A percentile compares a stretch with the other conserved stretches of the same genome.
These are phyloP conservation scores for Mycena metata DNA, from an alignment of 768 basidiomycete genomes.

Conservation along the genomic window DNA sequence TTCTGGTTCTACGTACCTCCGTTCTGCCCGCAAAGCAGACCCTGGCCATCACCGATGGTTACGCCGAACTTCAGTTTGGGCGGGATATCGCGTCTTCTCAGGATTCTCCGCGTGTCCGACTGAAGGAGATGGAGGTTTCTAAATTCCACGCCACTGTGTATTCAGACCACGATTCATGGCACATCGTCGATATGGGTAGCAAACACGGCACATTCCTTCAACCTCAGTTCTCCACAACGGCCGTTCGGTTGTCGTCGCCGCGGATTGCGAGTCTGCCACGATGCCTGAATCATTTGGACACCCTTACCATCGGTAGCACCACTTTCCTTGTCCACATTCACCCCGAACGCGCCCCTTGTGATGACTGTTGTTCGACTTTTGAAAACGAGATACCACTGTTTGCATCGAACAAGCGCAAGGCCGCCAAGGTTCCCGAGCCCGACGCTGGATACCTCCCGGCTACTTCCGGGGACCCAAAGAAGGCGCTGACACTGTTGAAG, in stretches of 20 bases:
- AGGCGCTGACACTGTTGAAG: constrained; percentile 74
- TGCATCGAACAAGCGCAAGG: constrained; percentile 44
- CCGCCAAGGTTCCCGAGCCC: constrained; percentile 46
- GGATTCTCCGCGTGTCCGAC: constrained; percentile 71
- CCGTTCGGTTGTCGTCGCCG: constrained; percentile 70
- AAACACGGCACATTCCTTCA: constrained; percentile 84
- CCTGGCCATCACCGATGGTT: constrained; percentile 58
- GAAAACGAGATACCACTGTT: constrained; percentile 74
- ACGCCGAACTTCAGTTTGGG: constrained; percentile 79
- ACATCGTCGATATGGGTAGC: constrained; percentile 87
- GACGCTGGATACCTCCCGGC: constrained; percentile 44
- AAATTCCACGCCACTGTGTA: constrained; percentile 84
- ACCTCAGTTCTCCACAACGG: constrained; percentile 44
- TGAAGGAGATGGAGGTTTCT: constrained; percentile 89
- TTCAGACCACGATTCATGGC: constrained; percentile 79
- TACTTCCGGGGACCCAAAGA: constrained; percentile 66
- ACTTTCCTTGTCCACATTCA: constrained; percentile 81
- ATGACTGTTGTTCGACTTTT: constrained; percentile 66
- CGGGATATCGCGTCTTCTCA: constrained; percentile 71
- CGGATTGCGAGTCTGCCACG: constrained; percentile 79
- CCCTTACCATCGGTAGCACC: constrained; percentile 76
- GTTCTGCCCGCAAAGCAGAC: constrained; percentile 67
- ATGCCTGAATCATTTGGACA: constrained; percentile 73
- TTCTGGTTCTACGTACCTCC: constrained; percentile 64
- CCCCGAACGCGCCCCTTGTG: constrained; percentile 70